These are phyloP conservation scores for Pisolithus thermaeus DNA, from an alignment of 1,284 basidiomycete species.

Conservation along the genomic window DNA sequence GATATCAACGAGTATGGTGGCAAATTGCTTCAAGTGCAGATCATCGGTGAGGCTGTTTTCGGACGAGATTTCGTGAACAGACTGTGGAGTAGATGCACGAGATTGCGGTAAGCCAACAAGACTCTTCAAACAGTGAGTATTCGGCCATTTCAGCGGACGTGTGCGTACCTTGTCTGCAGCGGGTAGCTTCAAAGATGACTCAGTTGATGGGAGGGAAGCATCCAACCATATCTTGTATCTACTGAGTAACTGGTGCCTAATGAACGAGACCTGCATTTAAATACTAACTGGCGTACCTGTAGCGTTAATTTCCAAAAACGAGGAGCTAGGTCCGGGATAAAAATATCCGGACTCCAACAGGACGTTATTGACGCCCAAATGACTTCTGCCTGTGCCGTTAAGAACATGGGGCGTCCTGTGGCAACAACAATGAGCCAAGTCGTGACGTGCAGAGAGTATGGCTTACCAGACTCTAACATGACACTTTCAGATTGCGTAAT, in stretches of 20 bases:
- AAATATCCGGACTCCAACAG: constrained; percentile 85
- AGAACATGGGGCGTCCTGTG: constrained; percentile 36
- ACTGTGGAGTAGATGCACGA: constrained; percentile 48
- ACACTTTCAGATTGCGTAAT: constrained; percentile 37
- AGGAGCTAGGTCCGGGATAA: constrained; percentile 72
- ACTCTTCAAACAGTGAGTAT: neutral
- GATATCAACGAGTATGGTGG: constrained; percentile 62
- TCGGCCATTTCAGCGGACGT: neutral
- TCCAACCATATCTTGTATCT: constrained; percentile 76
- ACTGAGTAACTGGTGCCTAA: constrained; percentile 55
- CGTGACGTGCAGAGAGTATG: neutral
- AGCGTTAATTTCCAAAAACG: constrained; percentile 87
- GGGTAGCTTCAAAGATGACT: constrained; percentile 27
- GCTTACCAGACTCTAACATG: constrained; percentile 32
- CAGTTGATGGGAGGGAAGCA: constrained; percentile 34
- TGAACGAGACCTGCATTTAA: neutral
- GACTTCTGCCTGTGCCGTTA: constrained; percentile 59
- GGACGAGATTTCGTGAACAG: constrained; percentile 39
- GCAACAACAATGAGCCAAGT: constrained; percentile 19
- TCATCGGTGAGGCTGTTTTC: constrained; percentile 62
- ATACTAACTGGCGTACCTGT: constrained; percentile 49
- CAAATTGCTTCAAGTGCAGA: constrained; percentile 50
- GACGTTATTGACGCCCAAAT: constrained; percentile 68
- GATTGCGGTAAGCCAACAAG: constrained; percentile 16
- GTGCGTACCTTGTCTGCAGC: constrained; percentile 24